Percentiles rank a stretch among this genome's conserved stretches.
These are phyloP conservation scores for Furcasterigmium furcatum DNA, from an alignment of 2,329 filamentous ascomycete genomes.

Conservation along the genomic window DNA sequence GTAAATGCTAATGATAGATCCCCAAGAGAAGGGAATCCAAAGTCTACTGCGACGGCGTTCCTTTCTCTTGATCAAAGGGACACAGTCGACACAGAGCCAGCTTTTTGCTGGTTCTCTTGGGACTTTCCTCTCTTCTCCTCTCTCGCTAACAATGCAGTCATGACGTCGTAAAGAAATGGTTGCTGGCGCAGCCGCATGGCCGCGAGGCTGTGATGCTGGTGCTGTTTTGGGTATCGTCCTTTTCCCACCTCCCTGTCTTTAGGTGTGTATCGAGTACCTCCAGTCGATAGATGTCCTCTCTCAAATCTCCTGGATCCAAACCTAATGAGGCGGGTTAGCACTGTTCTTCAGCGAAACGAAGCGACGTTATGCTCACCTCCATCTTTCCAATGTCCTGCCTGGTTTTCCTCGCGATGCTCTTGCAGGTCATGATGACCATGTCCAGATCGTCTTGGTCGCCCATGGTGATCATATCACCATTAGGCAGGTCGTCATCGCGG, in stretches of 20 bases:
- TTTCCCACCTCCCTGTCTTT: background rate
- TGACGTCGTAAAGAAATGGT: slow-evolving; percentile 2
- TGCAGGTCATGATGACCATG: slow-evolving; percentile 72
- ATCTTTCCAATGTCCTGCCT: slow-evolving; percentile 84
- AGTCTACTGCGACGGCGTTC: too few species aligned
- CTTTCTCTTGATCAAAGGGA: too few species aligned
- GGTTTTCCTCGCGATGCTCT: slow-evolving; percentile 67
- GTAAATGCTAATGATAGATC: too few species aligned
- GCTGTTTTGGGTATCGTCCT: background rate
- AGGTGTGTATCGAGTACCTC: background rate
- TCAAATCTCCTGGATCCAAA: slow-evolving; percentile 40
- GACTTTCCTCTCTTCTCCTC: background rate
- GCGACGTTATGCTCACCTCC: slow-evolving; percentile 65
- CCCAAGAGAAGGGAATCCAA: too few species aligned
- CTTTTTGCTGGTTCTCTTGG: background rate
- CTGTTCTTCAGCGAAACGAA: background rate
- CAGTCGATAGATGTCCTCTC: too few species aligned
- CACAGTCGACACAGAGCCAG: too few species aligned
- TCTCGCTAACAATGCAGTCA: slow-evolving; percentile 7
- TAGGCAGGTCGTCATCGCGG: slow-evolving; percentile 70
- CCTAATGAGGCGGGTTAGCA: slow-evolving; percentile 28
- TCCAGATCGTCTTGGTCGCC: slow-evolving; percentile 95
- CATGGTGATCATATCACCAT: slow-evolving; percentile 94
- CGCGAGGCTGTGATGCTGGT: background rate
- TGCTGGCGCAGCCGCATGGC: background rate